A percentile compares a stretch with the other conserved stretches of the same genome.
Evolutionary conservation across 1,284 basidiomycete species (phyloP).

Genomic region (Naganishia sp.): DNA sequence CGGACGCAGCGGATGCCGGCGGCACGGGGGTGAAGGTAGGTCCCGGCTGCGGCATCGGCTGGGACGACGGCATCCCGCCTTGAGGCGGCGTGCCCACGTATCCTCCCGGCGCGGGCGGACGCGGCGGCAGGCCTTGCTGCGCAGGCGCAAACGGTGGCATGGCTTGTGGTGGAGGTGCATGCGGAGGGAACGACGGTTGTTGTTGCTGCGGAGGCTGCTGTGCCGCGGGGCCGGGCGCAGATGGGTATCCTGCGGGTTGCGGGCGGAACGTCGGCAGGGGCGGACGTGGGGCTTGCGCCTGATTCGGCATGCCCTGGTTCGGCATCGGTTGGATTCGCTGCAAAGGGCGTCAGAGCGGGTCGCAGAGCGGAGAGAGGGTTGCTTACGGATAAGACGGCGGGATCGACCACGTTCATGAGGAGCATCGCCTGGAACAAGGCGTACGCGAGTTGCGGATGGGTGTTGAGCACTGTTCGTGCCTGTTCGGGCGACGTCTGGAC

Average conservation of each 20-base stretch:
- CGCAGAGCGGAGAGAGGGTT: constrained; percentile 41
- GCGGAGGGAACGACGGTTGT: neutral
- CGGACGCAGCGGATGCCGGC: neutral
- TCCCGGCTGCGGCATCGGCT: neutral
- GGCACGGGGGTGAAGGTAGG: neutral
- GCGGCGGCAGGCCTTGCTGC: neutral
- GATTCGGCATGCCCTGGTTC: neutral
- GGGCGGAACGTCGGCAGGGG: constrained; percentile 23
- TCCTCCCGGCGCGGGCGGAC: neutral
- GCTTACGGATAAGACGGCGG: constrained; percentile 70
- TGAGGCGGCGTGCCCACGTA: constrained; percentile 6
- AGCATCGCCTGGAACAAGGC: constrained; percentile 95
- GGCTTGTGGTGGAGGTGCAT: constrained; percentile 1
- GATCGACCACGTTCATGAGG: constrained; percentile 91
- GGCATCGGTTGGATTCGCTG: constrained; percentile 34
- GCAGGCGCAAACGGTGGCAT: constrained; percentile 20
- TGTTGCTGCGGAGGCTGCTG: constrained; percentile 34
- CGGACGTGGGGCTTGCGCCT: neutral
- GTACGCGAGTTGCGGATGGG: constrained; percentile 91
- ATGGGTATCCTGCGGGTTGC: constrained; percentile 40
- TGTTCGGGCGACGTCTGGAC: constrained; percentile 88
- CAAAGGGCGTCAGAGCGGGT: neutral
- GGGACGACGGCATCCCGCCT: neutral
- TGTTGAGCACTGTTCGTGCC: constrained; percentile 73
- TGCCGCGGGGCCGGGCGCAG: constrained; percentile 42